A percentile compares a stretch with the other conserved stretches of the same genome.
Conservation (phyloP, 805 yeast species). For the Blastobotrys terrestris region DNA sequence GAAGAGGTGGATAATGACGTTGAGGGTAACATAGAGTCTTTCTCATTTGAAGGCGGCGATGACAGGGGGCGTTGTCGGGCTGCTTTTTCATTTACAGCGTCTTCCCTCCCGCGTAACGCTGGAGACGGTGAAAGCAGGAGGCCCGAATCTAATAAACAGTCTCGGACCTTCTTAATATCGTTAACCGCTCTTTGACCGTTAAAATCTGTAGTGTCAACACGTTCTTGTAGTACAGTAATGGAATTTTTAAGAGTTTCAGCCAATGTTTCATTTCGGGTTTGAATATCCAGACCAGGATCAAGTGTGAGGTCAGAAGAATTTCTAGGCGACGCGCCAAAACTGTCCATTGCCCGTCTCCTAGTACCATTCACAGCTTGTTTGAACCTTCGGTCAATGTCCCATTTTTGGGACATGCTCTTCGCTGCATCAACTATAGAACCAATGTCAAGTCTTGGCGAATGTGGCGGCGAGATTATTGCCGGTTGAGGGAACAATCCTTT, state of each 20-base stretch:
- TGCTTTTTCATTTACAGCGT: neutral
- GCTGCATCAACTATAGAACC: conserved; percentile 17
- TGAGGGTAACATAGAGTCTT: neutral
- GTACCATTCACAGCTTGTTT: conserved; percentile 13
- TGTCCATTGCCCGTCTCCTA: conserved; percentile 5
- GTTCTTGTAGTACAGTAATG: conserved; percentile 6
- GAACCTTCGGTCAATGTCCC: conserved; percentile 16
- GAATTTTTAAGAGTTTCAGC: conserved; percentile 12
- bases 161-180: conserved; percentile 9
- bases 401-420: conserved; percentile 12
- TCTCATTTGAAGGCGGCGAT: neutral
- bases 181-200: neutral
- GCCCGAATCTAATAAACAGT: conserved; percentile 9
- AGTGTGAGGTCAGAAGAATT: conserved; percentile 1
- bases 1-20: conserved; percentile 1
- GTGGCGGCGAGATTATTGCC: conserved; percentile 3
- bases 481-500: conserved; percentile 5
- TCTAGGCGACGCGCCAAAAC: conserved; percentile 5
- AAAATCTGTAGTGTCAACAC: conserved; percentile 2
- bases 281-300: neutral
- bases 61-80: neutral
- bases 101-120: neutral
- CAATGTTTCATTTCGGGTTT: conserved; percentile 5
- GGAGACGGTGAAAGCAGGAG: neutral
- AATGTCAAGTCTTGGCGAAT: conserved; percentile 8